Evolutionary conservation across 108 stramenopile species (phyloP), one percentile per base, ranked within the genome.

Genomic region (Cyclotella cryptica): DNA sequence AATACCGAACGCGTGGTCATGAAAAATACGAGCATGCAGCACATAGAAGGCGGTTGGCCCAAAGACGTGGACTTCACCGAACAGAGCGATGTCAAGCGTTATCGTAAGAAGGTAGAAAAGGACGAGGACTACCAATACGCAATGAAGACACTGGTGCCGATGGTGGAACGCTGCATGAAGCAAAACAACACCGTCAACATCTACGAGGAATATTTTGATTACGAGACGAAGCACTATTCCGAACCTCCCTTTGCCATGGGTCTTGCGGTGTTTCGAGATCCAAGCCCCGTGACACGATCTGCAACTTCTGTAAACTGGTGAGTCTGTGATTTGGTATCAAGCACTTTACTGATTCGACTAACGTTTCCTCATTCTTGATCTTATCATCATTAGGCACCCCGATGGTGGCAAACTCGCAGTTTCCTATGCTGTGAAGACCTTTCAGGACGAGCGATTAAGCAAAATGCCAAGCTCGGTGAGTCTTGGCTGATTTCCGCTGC

Each of bases 181-280:
- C 94, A 96, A 77, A 95, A 93, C 77, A 94, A 94, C 70, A 95
- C 94, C 21, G 88, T 95, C 27, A 91, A 96, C 75, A 92, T 96
- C 43, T 96, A 96, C 70, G 91, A 96, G 71, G 86, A 86, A 55
- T 90, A 92, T 75, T 92, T 87, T 67, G 83, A 83, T 13, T 69
- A 77, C 28, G 69, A 86, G 58, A 79, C 75, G 10, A 91, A 95
- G 45, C 91, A 91, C 63, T 87, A 88, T 55, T 79, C 85, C 29
- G 96, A 96, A 67, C 94, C 96, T 24, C 93, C 93, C 10, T 87
- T 84, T 29, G 96, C 96, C 40, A 96, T 93, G 79, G 94, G 96
- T 12, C 77, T 97, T 57, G 96, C 96, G 3, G 94, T 97, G 12
- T 97, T 97, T 81, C 90, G 93, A 19, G 91, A 95, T 71, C 92